Percentiles rank a stretch among this genome's conserved stretches.
phyloP scores from a whole-genome alignment of 2,329 filamentous ascomycete species.

The Trichoderma sp. region DNA sequence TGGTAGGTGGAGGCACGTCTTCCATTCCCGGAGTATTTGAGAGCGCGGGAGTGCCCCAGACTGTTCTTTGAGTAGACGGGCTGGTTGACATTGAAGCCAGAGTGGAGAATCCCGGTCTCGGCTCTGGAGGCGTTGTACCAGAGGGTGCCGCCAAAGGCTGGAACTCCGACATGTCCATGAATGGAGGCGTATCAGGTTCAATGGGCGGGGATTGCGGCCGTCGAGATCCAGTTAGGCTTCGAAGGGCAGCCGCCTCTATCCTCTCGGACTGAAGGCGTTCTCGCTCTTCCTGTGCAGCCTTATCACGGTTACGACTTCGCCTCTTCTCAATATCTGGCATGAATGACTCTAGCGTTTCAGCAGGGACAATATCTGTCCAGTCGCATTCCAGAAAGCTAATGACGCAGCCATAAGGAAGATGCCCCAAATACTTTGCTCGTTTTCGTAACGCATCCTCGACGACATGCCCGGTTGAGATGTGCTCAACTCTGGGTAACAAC shows the following conservation, averaged over 20 bases:
- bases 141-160: constrained; percentile 58
- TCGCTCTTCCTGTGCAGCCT: constrained; percentile 82
- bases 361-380: constrained; percentile 85
- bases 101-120: constrained; percentile 63
- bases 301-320: constrained; percentile 76
- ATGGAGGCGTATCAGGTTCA: constrained; percentile 43
- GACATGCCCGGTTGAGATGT: constrained; percentile 83
- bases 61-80: constrained; percentile 73
- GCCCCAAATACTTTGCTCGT: constrained; percentile 81
- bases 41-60: constrained; percentile 86
- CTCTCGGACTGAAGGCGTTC: constrained; percentile 81
- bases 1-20: constrained; percentile 35
- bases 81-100: constrained; percentile 80
- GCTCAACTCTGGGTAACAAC: constrained; percentile 82
- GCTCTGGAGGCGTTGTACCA: constrained; percentile 57
- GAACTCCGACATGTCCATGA: constrained; percentile 63
- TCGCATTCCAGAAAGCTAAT: constrained; percentile 91
- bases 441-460: constrained; percentile 83
- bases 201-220: constrained; percentile 39
- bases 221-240: constrained; percentile 48
- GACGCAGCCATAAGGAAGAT: constrained; percentile 87
- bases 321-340: constrained; percentile 73
- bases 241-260: constrained; percentile 70
- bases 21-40: constrained; percentile 58
- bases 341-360: constrained; percentile 75